Base-by-base conservation (phyloP, 2,329 filamentous ascomycete species). In the Macrophomina phaseolina region DNA sequence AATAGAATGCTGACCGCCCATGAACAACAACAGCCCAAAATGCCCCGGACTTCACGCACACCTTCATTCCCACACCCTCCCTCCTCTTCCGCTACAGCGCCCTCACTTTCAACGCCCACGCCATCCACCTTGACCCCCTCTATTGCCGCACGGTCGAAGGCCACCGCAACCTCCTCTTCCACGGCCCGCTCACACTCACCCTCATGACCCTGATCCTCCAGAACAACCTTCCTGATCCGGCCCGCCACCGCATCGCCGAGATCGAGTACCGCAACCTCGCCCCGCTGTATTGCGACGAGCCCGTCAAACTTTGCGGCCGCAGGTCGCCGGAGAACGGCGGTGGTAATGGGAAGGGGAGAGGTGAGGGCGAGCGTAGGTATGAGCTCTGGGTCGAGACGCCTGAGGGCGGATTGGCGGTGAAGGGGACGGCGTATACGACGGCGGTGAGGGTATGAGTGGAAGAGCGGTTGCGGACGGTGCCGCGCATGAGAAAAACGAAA, bases 71-170 rank as follows among this genome's bases (percentile, higher is more conserved):
- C 0, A 89, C 89, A 2, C 83, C 86, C 2, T 82, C 86, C 4
- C 86, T 97, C 4, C 87, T 99, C 64, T 97, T 97, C 81, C 89
- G 94, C 67, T 98, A 94, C 82, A 69, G 65, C 62, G 48, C 62
- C 6, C 86, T 99, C 40, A 94, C 91, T 2, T 94, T 93, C 82
- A 99, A 99, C 78, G 92, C 93, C 1, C 95, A 99, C 79, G 84
- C 86, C 16, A 97, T 99, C 71, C 95, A 99, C 79, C 84, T 97
- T 28, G 91, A 97, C 77, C 85, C 84, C 1, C 75, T 84, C 51
- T 96, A 92, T 79, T 89, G 89, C 62, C 85, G 85, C 46, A 81
- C 86, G 12, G 81, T 89, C 12, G 95, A 98, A 77, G 91, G 91
- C 11, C 89, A 96, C 76, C 84, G 84, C 5, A 86, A 89, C 68